These are phyloP conservation scores for Dryas octopetala DNA, from an alignment of 306 rosid species.

Conservation along the genomic window DNA sequence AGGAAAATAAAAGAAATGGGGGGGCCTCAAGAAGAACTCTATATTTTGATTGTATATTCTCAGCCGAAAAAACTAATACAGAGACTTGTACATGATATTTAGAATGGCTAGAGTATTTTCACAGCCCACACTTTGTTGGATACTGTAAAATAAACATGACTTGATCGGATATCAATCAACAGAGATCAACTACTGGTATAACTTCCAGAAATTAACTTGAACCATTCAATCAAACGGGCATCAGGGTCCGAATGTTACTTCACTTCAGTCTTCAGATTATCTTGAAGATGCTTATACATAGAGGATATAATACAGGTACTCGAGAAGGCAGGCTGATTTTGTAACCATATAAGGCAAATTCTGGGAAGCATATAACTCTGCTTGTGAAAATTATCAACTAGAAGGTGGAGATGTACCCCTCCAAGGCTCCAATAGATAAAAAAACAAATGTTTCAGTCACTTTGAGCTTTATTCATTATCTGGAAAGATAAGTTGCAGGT, in stretches of 20 bases:
- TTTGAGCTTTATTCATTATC: constrained; percentile 43
- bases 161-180: neutral
- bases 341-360: neutral
- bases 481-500: constrained; percentile 60
- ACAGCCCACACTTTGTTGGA: neutral
- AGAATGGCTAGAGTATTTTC: neutral
- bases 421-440: neutral
- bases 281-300: neutral
- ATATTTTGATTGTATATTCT: too few relatives aligned
- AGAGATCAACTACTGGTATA: neutral
- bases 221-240: neutral
- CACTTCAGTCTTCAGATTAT: neutral
- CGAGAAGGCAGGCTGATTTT: neutral
- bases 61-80: too few relatives aligned
- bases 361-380: constrained; percentile 12
- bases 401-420: neutral
- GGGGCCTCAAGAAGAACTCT: too few relatives aligned
- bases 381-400: constrained; percentile 5
- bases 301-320: neutral
- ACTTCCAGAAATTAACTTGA: constrained; percentile 1
- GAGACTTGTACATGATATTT: neutral
- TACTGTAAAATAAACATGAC: neutral
- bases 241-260: neutral
- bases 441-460: constrained; percentile 13
- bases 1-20: too few relatives aligned